Evolutionary conservation across 1,284 basidiomycete genomes (phyloP).

Genomic region (Inonotus obliquus): DNA sequence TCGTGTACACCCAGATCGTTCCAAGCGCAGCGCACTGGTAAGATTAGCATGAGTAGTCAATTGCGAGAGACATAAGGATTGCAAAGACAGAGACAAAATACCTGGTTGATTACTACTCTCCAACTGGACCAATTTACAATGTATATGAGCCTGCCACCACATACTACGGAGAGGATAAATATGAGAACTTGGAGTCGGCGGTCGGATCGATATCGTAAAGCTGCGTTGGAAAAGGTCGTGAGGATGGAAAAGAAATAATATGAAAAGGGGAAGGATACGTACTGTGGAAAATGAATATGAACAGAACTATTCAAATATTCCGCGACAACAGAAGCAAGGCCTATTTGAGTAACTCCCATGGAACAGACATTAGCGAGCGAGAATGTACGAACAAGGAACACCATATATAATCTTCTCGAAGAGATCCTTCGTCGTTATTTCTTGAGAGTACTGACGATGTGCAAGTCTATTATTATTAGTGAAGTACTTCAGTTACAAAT

Average conservation of each 20-base stretch:
- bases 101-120: slow-evolving; percentile 68
- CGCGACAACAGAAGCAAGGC: slow-evolving; percentile 10
- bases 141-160: slow-evolving; percentile 63
- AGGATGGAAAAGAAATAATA: background rate
- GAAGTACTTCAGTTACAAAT: slow-evolving; percentile 16
- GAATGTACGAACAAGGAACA: slow-evolving; percentile 58
- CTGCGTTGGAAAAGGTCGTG: slow-evolving; percentile 32
- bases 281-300: slow-evolving; percentile 77
- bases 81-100: slow-evolving; percentile 30
- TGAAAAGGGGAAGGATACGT: slow-evolving; percentile 26
- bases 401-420: slow-evolving; percentile 52
- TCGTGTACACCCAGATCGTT: slow-evolving; percentile 69
- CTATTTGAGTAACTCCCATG: background rate
- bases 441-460: slow-evolving; percentile 68
- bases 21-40: slow-evolving; percentile 65
- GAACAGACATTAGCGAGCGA: background rate
- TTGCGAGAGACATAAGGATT: slow-evolving; percentile 11
- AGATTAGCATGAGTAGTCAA: background rate
- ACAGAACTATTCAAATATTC: slow-evolving; percentile 49
- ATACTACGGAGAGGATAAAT: slow-evolving; percentile 51
- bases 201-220: slow-evolving; percentile 56
- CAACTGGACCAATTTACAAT: slow-evolving; percentile 64
- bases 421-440: slow-evolving; percentile 43
- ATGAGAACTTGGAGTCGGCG: slow-evolving; percentile 49
- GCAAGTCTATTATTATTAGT: slow-evolving; percentile 57